phyloP scores from a whole-genome alignment of 2,329 filamentous ascomycete genomes.

The Trichoderma sp. region DNA sequence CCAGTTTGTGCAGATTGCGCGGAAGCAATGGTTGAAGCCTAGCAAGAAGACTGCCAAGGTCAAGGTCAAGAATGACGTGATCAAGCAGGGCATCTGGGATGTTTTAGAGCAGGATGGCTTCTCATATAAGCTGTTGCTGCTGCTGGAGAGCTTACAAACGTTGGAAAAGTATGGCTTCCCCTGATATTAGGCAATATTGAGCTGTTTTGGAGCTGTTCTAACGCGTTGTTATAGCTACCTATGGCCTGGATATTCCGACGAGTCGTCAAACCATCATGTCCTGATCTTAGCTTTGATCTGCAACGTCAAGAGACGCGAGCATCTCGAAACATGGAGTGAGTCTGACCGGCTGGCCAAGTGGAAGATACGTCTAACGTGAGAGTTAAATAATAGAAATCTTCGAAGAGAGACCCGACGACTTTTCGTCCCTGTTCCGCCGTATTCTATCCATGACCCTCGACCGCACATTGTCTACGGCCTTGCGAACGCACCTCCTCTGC shows the following conservation, averaged over 20 bases:
- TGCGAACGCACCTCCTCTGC: constrained; percentile 81
- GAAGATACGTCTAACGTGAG: constrained; percentile 31
- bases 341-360: not conserved
- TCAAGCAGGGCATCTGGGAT: constrained; percentile 91
- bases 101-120: constrained; percentile 81
- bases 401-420: constrained; percentile 74
- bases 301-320: constrained; percentile 86
- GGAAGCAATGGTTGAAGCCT: constrained; percentile 79
- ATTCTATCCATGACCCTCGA: constrained; percentile 86
- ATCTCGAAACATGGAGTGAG: constrained; percentile 83
- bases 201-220: constrained; percentile 29
- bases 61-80: constrained; percentile 79
- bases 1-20: constrained; percentile 75
- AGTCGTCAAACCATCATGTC: constrained; percentile 90
- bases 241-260: constrained; percentile 89
- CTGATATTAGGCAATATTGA: not conserved
- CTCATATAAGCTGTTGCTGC: constrained; percentile 73
- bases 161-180: constrained; percentile 68
- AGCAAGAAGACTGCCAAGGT: constrained; percentile 64
- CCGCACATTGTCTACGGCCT: constrained; percentile 62
- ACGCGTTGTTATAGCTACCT: constrained; percentile 66
- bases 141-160: constrained; percentile 87
- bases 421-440: constrained; percentile 86
- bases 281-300: constrained; percentile 82
- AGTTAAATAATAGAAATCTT: constrained; percentile 65